These are phyloP conservation scores for Colletotrichum abscissum DNA, from an alignment of 2,329 filamentous ascomycete genomes.

Conservation along the genomic window DNA sequence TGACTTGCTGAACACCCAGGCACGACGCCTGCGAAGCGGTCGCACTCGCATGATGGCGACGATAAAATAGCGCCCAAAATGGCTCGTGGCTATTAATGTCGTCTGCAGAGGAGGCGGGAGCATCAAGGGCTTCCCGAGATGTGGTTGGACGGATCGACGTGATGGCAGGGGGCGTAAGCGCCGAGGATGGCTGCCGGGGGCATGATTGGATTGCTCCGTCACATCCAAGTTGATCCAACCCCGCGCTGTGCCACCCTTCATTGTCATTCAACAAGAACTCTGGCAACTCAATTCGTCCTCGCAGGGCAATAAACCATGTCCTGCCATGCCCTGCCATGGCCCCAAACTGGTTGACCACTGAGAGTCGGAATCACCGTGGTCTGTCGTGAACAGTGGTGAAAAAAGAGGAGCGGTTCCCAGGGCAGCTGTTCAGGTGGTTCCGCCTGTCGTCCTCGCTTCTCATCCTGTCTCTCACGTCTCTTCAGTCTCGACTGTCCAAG, in stretches of 20 bases:
- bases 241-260: slow-evolving; percentile 35
- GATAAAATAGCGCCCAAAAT: slow-evolving; percentile 50
- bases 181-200: slow-evolving; percentile 39
- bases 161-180: slow-evolving; percentile 52
- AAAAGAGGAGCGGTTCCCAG: slow-evolving; percentile 26
- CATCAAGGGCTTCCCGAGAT: slow-evolving; percentile 37
- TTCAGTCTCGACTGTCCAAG: not conserved
- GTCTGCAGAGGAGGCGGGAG: slow-evolving; percentile 42
- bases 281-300: slow-evolving; percentile 35
- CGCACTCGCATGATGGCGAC: slow-evolving; percentile 51
- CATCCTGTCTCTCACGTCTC: slow-evolving; percentile 5
- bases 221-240: slow-evolving; percentile 29
- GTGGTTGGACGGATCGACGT: slow-evolving; percentile 55
- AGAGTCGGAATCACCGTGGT: slow-evolving; percentile 16
- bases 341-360: slow-evolving; percentile 9
- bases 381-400: slow-evolving; percentile 4
- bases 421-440: not conserved
- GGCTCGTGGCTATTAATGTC: slow-evolving; percentile 42
- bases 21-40: slow-evolving; percentile 43
- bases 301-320: slow-evolving; percentile 3
- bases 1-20: slow-evolving; percentile 53
- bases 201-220: slow-evolving; percentile 41
- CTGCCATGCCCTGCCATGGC: slow-evolving; percentile 7
- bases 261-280: slow-evolving; percentile 4
- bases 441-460: slow-evolving; percentile 5